Percentiles rank a stretch among this genome's conserved stretches.
These are phyloP conservation scores for Neurospora sp. DNA, from an alignment of 495 filamentous ascomycete genomes.

Conservation along the genomic window DNA sequence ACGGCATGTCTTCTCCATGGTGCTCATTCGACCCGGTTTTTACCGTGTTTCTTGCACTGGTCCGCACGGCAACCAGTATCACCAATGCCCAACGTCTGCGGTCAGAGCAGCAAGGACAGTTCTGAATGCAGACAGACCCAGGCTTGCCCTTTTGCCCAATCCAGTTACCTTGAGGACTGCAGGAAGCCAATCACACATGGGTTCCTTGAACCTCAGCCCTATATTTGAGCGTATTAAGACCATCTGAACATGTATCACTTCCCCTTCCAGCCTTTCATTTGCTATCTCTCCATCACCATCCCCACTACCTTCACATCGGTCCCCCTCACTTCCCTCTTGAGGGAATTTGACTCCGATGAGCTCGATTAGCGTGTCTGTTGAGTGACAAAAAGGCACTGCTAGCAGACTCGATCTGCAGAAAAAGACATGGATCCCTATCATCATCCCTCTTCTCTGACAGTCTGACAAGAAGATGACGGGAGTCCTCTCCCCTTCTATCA, in stretches of 20 bases:
- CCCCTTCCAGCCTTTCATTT: constrained; percentile 10
- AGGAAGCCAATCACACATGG: constrained; percentile 7
- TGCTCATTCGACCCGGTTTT: not conserved
- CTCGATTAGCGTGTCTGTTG: not conserved
- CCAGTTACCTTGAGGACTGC: constrained; percentile 4
- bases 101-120: not conserved
- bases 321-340: not conserved
- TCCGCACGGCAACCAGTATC: not conserved
- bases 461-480: not conserved
- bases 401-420: not conserved
- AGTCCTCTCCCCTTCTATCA: not conserved
- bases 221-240: constrained; percentile 15
- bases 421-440: not conserved
- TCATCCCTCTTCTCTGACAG: not conserved
- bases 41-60: not conserved
- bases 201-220: constrained; percentile 5
- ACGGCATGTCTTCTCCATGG: constrained; percentile 3
- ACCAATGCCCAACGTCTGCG: not conserved
- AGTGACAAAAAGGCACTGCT: not conserved
- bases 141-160: constrained; percentile 10
- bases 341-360: not conserved
- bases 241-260: not conserved
- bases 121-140: constrained; percentile 7
- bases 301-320: not conserved
- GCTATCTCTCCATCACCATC: constrained; percentile 2